Evolutionary conservation across 306 rosid species (phyloP), one percentile per base, ranked within the genome.

Genomic region (Cicer yamashitae): DNA sequence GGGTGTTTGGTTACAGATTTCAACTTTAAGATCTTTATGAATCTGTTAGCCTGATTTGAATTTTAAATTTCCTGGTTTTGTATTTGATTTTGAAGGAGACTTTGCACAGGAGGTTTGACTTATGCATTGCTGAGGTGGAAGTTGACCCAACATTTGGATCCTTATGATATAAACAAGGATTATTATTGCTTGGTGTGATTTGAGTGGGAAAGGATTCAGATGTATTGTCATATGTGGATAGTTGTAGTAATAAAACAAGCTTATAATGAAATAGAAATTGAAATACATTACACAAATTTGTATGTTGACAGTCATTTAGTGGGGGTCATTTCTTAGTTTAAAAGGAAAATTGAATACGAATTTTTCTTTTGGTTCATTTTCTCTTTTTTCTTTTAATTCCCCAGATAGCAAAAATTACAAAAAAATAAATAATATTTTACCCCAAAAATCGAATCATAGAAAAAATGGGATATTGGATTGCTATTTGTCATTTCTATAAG

Each of bases 261-360:
- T 47, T 47, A 68, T 63, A 83, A 18, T 34, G 75, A 74, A 74
- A 79, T 51, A 71, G 76, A 78, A 82, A 82, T 52, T 73, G 30
- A 60, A 58, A 65, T 40, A 56, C 70, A 20, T 77, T 54, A 43
- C 39, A 54, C 58, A 53, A 13, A n/a, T 13, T 41, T 79, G 63
- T 43, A 39, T 70, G 12, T 38, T 76, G 70, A 64, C 40, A 70
- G 47, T 63, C 8, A 34, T 62, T 47, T 76, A 53, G 61, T 70
- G 25, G 25, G 22, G 47, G 78, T 47, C 43, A 70, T 46, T 14
- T 56, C 20, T 69, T 20, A 38, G 54, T 11, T 8, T 57, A 57
- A 44, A 77, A 46, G 13, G 18, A 63, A 50, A 30, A 5, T 1
- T 63, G 17, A 64, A 56, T 66, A 45, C 30, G 7, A 56, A 38